Conservation (phyloP, 2,329 filamentous ascomycete genomes). For the Colletotrichum sp. region DNA sequence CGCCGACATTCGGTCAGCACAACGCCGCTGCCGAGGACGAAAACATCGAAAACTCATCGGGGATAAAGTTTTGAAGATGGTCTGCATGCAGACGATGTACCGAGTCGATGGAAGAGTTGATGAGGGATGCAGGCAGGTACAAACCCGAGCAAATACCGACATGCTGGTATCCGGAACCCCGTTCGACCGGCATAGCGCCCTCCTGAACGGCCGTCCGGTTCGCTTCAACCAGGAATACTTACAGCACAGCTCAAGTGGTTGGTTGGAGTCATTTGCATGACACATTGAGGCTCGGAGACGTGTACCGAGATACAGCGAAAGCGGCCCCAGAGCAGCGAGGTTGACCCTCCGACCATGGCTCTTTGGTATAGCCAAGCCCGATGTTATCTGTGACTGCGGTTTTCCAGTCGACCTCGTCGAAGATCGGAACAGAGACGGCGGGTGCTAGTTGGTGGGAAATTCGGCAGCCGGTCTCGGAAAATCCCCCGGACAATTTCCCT, state of each 20-base stretch:
- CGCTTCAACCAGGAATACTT: neutral
- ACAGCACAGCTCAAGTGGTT: neutral
- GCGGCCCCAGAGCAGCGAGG: neutral
- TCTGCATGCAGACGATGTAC: neutral
- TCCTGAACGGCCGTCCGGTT: neutral
- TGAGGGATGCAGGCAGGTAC: neutral
- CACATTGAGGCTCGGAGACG: constrained; percentile 1
- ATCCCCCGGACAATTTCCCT: constrained; percentile 21
- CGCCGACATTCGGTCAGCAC: neutral
- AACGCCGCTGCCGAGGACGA: neutral
- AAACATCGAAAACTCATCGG: neutral
- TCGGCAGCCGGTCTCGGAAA: constrained; percentile 28
- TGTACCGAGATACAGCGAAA: constrained; percentile 16
- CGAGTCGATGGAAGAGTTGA: neutral
- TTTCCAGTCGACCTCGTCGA: neutral
- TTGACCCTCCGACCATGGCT: neutral
- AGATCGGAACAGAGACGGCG: neutral
- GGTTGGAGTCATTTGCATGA: neutral
- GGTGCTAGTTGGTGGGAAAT: constrained; percentile 40
- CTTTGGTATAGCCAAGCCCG: neutral
- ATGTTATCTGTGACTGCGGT: constrained; percentile 1
- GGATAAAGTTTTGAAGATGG: neutral
- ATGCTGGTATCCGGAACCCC: neutral
- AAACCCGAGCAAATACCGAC: constrained; percentile 19
- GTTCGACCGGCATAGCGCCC: neutral